Conservation (phyloP, 805 yeast genomes). For the Metschnikowia cerradonensis region DNA sequence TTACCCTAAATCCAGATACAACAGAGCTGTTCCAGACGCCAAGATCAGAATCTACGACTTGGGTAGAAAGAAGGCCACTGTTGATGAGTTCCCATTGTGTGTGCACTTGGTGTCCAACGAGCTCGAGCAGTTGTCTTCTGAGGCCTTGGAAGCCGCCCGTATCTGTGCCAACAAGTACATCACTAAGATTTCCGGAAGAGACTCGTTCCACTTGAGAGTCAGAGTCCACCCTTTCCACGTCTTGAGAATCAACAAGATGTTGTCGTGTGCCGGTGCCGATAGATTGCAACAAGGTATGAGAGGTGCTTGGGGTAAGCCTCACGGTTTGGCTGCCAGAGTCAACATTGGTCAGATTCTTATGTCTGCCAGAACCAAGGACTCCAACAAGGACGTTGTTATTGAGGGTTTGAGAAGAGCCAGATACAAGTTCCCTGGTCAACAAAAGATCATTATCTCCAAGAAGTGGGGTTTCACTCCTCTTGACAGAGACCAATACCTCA, state of each 20-base stretch:
- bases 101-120: slow-evolving; percentile 99
- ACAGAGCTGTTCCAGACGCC: slow-evolving; percentile 99
- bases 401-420: slow-evolving; percentile 99
- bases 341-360: slow-evolving; percentile 96
- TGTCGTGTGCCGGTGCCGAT: slow-evolving; percentile 99
- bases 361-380: slow-evolving; percentile 97
- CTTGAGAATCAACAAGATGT: slow-evolving; percentile 99
- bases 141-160: slow-evolving; percentile 99
- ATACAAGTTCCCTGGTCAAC: slow-evolving; percentile 99
- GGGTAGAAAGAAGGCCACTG: slow-evolving; percentile 99
- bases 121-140: slow-evolving; percentile 97
- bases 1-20: slow-evolving; percentile 99
- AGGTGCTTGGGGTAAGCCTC: slow-evolving; percentile 99
- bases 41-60: slow-evolving; percentile 98
- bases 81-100: slow-evolving; percentile 99
- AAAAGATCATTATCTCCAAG: slow-evolving; percentile 97
- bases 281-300: slow-evolving; percentile 99
- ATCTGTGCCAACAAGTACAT: slow-evolving; percentile 99
- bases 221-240: slow-evolving; percentile 99
- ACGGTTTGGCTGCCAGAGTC: slow-evolving; percentile 99
- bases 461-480: slow-evolving; percentile 99
- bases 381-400: slow-evolving; percentile 93
- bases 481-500: slow-evolving; percentile 94
- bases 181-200: slow-evolving; percentile 97
- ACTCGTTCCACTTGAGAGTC: slow-evolving; percentile 98